A percentile compares a stretch with the other conserved stretches of the same genome.
These are phyloP conservation scores for Trichoderma harzianum DNA, from an alignment of 2,329 filamentous ascomycete genomes.

Conservation along the genomic window DNA sequence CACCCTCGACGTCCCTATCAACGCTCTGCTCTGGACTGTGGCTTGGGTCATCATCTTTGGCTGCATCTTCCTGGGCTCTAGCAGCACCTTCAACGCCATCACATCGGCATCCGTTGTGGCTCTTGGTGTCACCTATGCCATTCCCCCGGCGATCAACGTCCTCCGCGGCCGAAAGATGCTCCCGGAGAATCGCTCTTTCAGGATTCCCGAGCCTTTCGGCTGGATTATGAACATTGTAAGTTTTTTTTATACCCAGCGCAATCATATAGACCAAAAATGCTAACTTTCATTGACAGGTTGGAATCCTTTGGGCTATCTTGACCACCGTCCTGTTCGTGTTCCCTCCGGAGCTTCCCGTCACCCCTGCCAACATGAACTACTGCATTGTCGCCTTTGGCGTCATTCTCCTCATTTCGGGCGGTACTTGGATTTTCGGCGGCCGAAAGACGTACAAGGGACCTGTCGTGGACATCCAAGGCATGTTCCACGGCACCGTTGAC, in stretches of 20 bases:
- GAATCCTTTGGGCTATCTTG: conserved; percentile 63
- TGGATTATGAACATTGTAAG: conserved; percentile 35
- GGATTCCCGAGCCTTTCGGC: conserved; percentile 34
- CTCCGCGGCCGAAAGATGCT: conserved; percentile 63
- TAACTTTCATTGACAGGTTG: conserved; percentile 31
- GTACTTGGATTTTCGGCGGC: conserved; percentile 48
- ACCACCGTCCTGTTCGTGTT: conserved; percentile 75
- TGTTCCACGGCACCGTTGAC: conserved; percentile 2
- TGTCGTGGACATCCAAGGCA: conserved; percentile 7
- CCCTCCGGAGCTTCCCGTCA: conserved; percentile 63
- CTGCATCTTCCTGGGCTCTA: conserved; percentile 65
- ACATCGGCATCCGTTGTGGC: conserved; percentile 70
- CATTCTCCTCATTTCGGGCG: conserved; percentile 42
- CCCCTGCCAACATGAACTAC: conserved; percentile 65
- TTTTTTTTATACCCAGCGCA: not conserved
- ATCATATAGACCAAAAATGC: not conserved
- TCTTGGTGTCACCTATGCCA: conserved; percentile 70
- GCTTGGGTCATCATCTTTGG: conserved; percentile 65
- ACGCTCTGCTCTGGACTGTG: conserved; percentile 61
- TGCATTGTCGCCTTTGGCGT: conserved; percentile 47
- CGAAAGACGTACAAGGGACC: conserved; percentile 45
- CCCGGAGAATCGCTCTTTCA: conserved; percentile 46
- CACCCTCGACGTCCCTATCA: conserved; percentile 61
- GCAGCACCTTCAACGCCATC: conserved; percentile 67
- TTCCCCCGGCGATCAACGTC: conserved; percentile 68